Evolutionary conservation across 371 early-diverging fungal genomes (phyloP), one percentile per base, ranked within the genome.

Genomic region (Synchytrium microbalum): DNA sequence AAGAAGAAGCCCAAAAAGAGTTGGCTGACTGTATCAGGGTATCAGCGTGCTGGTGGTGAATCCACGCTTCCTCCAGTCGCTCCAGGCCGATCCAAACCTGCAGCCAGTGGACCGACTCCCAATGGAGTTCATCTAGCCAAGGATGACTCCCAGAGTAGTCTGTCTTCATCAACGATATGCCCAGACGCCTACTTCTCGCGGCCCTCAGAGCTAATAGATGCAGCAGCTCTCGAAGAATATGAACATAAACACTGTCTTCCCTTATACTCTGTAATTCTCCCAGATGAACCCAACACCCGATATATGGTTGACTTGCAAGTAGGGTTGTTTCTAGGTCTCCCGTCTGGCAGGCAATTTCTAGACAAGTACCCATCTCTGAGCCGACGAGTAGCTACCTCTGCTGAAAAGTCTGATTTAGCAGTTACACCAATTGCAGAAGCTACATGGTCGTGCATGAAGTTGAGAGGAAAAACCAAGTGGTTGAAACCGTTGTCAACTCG

Each of bases 291-390:
- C 10, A 38, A 38, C 19, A 19, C 19, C 46, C 29, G 65, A 0
- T 65, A 67, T 26, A 58, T 75, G 31, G 62, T 72, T 5, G 79
- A 78, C 63, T 61, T 75, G 38, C 79, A 78, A 55, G 59, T 78
- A 24, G 79, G 70, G 19, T 65, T 73, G 3, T 67, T 66, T 32
- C 62, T 78, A 38, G 76, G 76, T 16, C 59, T 67, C 54, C 57
- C 66, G 52, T 67, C 68, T 33, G 75, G 73, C 19, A 59, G 73
- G 23, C 69, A 70, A 31, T 66, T 75, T 3, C 58, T 73, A 25
- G 73, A 75, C 10, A 58, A 59, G 57, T 68, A 62, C 58, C 76
- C 73, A 3, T 8, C 28, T 0, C 63, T 76, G 14, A 24, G 30
- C n/a, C 30, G 57, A 2, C 69, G 76, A 8, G 76, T 78, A 5